Base-by-base conservation (phyloP, 192 early-diverging fungal species). In the Pilobolus umbonatus region DNA sequence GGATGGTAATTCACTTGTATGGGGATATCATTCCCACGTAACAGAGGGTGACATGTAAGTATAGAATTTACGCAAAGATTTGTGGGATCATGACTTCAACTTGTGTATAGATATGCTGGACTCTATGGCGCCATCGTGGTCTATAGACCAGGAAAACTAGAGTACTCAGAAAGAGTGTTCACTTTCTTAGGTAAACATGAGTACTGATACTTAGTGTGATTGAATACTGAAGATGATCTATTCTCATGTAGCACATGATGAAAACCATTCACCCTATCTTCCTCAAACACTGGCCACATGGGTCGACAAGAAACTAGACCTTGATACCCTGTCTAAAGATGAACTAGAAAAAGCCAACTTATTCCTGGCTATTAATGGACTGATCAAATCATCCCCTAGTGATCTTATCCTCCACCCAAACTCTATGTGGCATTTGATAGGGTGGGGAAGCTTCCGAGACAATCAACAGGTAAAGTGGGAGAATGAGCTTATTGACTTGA, bases 21-120 rank as follows among this genome's bases (percentile, higher is more conserved):
- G 67, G 67, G 67, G 67, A 11, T 69, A 69, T 32, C 67, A 69
- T 32, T 69, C 67, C 0, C 67, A 69, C 55, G 56, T 69, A 1
- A n/a, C 38, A 6, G 67, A 69, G 43, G 55, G 17, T 22, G 67
- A 69, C 38, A 48, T 69, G 55, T 69, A 66, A 66, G 42, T 15
- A n/a, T 12, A 17, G 2, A n/a, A 19, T 19, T 26, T 14, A 19
- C 15, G 24, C 19, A 31, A 47, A 24, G 21, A 55, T 35, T 45
- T 2, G 32, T 12, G 5, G 19, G 3, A 36, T 51, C 35, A 11
- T 36, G 14, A 26, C 5, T 22, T 10, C 21, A 26, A 25, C 25
- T 21, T 31, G 11, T 10, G 21, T 21, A 22, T 45, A 66, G 64
- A 6, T 60, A 55, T 59, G 61, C 61, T 34, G 67, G 67, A 11